These are phyloP conservation scores for Cicer chorassanicum DNA, from an alignment of 306 rosid genomes.

Conservation along the genomic window DNA sequence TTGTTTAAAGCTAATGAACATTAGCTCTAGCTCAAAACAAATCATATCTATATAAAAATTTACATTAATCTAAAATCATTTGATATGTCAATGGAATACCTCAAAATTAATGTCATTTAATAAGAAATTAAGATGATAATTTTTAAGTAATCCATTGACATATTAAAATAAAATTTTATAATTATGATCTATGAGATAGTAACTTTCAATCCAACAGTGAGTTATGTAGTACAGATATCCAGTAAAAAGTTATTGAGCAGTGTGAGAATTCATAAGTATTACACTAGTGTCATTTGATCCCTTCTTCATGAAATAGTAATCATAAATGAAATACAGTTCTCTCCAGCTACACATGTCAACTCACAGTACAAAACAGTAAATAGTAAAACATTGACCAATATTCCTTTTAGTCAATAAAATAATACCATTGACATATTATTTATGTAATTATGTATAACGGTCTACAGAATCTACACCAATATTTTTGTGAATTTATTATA, in stretches of 20 bases:
- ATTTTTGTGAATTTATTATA: no score
- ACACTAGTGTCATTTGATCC: neutral
- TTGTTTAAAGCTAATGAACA: neutral
- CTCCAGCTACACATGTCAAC: no score
- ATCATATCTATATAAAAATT: neutral
- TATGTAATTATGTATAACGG: no score
- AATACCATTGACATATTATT: no score
- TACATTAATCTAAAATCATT: neutral
- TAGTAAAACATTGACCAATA: no score
- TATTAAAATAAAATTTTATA: neutral
- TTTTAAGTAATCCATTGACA: neutral
- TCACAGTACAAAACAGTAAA: no score
- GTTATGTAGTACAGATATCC: neutral
- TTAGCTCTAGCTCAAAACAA: neutral
- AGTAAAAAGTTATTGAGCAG: neutral
- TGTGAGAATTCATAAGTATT: neutral
- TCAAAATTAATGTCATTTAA: neutral
- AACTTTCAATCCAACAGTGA: neutral
- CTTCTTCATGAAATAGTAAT: no score
- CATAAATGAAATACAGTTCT: no score
- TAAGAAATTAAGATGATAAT: neutral
- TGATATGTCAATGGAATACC: neutral
- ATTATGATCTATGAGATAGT: neutral
- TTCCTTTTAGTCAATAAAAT: no score
- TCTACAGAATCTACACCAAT: no score